Evolutionary conservation across 1,284 basidiomycete genomes (phyloP), one percentile per base, ranked within the genome.

Genomic region (Takashimella tepidaria): DNA sequence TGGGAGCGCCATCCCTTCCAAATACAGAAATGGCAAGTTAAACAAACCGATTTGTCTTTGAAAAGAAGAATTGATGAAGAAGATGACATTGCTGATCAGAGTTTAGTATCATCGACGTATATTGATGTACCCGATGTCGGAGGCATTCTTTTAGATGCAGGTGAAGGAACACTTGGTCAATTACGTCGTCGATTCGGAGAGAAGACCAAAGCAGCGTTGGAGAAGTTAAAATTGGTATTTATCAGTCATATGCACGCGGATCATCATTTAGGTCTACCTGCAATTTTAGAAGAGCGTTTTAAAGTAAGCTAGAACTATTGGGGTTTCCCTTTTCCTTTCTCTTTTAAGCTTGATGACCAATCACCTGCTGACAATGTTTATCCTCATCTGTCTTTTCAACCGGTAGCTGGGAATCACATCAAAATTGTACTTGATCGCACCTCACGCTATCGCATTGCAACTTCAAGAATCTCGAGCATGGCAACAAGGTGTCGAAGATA

Each of bases 131-230:
- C 90, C 0, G 73, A 75, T 0, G 75, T 79, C 53, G 87, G 88
- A 1, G 83, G 81, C 53, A 76, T 97, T 23, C 76, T 98, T n/a
- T 80, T 98, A 3, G 95, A 98, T 63, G 82, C 82, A 1, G 93
- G 93, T 0, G 93, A 98, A 73, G 89, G 90, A 0, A 93, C 93
- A 0, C 87, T 87, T 78, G 92, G 92, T 1, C 92, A 98, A 68
- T 79, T 98, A 6, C 79, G 80, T 3, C 82, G 95, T 10, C 81
- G 85, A 47, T 95, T 86, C 62, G 92, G 92, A 0, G 72, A 78
- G n/a, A 77, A 82, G 13, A 71, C 68, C 4, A 65, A 69, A 16
- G 51, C 67, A 23, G 78, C 86, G 11, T 76, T 95, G 53, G 78
- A 83, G n/a, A 78, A 87, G 47, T 72, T 95, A 26, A 85, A 82